Base-by-base conservation (phyloP, 352 stramenopile genomes). In the Phytophthora macrochlamydospora region DNA sequence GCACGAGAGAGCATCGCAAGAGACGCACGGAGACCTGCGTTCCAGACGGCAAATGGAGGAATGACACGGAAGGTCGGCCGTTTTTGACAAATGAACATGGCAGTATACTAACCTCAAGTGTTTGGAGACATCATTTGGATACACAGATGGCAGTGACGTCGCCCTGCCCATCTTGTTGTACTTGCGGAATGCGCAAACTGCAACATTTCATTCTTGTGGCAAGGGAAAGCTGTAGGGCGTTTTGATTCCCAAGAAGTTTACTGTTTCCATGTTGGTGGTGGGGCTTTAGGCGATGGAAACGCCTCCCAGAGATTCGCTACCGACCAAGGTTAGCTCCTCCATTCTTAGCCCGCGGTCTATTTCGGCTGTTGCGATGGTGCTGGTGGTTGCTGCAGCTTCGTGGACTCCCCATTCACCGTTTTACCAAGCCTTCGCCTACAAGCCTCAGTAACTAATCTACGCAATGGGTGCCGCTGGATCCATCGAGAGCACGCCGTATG, bases 401-500 rank as follows among this genome's bases (percentile, higher is more conserved):
- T 50, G 30, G 7, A 13, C 48, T 40, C 56, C 32, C 30, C 66
- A 73, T 73, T 73, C 60, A 13, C 62, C 55, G 50, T 70, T 70
- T 66, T 70, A 12, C 66, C 60, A 24, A 56, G 32, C n/a, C 60
- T 62, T 40, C 53, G 37, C 65, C 24, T 38, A 18, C 29, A 62
- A 59, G 13, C 42, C 40, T 51, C 31, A 58, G 53, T 29, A 53
- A 14, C n/a, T 11, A n/a, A 1, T 7, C n/a, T 7, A 5, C 33
- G 62, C 31, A 12, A 92, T 90, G 81, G 83, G 83, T 59, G 74
- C 70, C 12, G 77, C 66, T 30, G 53, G 54, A 44, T 89, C 81
- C 14, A 87, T 92, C 54, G 77, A 90, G 66, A 73, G 73, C 56
- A 76, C 83, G 14, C 65, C 70, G 53, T 92, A 87, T 60, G 79